Evolutionary conservation across 208 protist species (phyloP), one percentile per base, ranked within the genome.

Genomic region (Acanthamoeba triangularis): DNA sequence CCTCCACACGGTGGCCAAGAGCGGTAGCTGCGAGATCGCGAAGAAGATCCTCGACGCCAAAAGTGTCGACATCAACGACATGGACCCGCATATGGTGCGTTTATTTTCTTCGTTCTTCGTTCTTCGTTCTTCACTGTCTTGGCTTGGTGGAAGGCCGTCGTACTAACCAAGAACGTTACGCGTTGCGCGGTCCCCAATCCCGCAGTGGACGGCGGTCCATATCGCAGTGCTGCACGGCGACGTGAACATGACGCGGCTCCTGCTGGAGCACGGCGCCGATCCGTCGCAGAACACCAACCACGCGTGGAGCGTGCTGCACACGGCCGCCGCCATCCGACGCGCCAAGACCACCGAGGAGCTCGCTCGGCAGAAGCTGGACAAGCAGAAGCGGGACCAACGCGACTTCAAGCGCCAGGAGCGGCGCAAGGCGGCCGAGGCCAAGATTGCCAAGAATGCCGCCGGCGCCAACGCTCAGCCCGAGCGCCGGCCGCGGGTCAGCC

Each of bases 221-320:
- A 37, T 93, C 41, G 87, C 87, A 2, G 87, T 93, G 87, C 61
- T 93, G 44, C 33, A 30, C 35, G 87, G 65, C 4, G 61, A 93
- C 37, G 56, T 93, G 33, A 30, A 67, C 1, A 93, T 93, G 87
- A 56, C 47, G n/a, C 87, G 87, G 13, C 65, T 93, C 30, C 47
- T 93, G 65, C 65, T 93, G 28, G 63, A 93, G 65, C 65, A 93
- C 87, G 65, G 65, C 25, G 87, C 87, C 41, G 87, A 93, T 52
- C 80, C 80, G 0, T 88, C 80, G 28, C 80, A 88, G 80, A 88
- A 88, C 49, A 88, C 47, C 49, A 88, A 88, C 80, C 80, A 88
- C 14, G 80, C 80, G 13, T 88, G 80, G 80, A 88, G 80, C 49
- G 80, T 88, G n/a, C 49, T 88, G n/a, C 80, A 88, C 52, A 88